Evolutionary conservation across 306 rosid species (phyloP), one percentile per base, ranked within the genome.

Genomic region (Lathyrus tuberosus): DNA sequence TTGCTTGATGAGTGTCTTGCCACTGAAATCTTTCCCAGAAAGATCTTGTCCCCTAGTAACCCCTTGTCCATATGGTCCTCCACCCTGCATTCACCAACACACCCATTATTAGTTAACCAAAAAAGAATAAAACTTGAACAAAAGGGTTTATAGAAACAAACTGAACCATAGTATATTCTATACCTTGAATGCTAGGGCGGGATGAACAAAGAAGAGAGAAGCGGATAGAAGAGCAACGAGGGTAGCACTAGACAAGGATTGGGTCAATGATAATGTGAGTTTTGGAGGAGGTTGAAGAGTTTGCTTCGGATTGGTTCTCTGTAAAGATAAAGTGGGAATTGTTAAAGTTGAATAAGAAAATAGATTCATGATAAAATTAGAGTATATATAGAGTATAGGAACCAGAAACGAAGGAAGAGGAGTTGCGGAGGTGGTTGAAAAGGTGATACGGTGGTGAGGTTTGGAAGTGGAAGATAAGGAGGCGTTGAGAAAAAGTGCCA

Each of bases 21-120:
- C 97, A 72, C 98, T 90, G 43, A 93, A 93, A 80, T 88, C 97
- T 84, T 78, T 88, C 18, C 97, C 97, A 26, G 75, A 51, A 46
- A 93, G 96, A 84, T 93, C 98, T 83, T 94, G 97, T 8, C 99
- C 99, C 49, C 99, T 80, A 14, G 98, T 90, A 62, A 94, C 97
- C 70, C 80, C 97, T 33, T 85, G 79, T 30, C 98, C 98, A 33
- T 90, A 90, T 42, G 98, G 98, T 3, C 95, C 95, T 79, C 97
- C 97, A 40, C 98, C 97, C 98, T 89, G 72, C 14, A 65, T 64
- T 31, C 57, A 54, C 9, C 37, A 41, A 5, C 52, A 63, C 10
- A 62, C 43, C 59, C 76, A 44, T 59, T 13, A 33, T 56, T 42
- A 28, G 13, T 54, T 14, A 67, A 47, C 35, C 60, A 22, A 15